These are phyloP conservation scores for Alloteropsis semialata DNA, from an alignment of 176 grass and related monocot genomes.

Conservation along the genomic window DNA sequence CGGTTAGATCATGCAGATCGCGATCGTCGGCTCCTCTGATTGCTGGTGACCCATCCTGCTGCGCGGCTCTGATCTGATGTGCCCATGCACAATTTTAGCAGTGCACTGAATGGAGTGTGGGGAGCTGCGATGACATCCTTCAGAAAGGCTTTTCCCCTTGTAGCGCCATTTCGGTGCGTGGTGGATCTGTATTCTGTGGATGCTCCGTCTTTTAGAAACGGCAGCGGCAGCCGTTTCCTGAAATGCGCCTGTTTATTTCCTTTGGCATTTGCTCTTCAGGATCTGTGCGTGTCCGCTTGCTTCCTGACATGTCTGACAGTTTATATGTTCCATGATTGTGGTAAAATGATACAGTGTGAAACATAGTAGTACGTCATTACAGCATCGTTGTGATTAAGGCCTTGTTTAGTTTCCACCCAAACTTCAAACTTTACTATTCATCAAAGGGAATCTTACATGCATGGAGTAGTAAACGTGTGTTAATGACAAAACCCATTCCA, in stretches of 20 bases:
- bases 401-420: too few relatives aligned
- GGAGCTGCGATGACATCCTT: background rate
- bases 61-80: too few relatives aligned
- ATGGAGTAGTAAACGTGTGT: too few relatives aligned
- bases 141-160: conserved; percentile 18
- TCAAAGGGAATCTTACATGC: too few relatives aligned
- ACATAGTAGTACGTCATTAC: background rate
- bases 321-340: background rate
- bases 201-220: background rate
- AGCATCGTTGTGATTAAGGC: background rate
- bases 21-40: conserved; percentile 5
- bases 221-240: conserved; percentile 29
- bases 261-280: background rate
- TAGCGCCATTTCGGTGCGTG: conserved; percentile 18
- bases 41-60: background rate
- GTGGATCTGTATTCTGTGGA: background rate
- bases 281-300: background rate
- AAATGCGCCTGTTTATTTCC: background rate
- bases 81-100: background rate
- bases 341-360: background rate
- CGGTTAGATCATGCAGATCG: conserved; percentile 19
- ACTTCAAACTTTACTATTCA: too few relatives aligned
- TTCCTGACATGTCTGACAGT: background rate
- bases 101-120: background rate
- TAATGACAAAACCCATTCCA: too few relatives aligned